phyloP scores from a whole-genome alignment of 352 stramenopile genomes.

The Aphanomyces invadans region DNA sequence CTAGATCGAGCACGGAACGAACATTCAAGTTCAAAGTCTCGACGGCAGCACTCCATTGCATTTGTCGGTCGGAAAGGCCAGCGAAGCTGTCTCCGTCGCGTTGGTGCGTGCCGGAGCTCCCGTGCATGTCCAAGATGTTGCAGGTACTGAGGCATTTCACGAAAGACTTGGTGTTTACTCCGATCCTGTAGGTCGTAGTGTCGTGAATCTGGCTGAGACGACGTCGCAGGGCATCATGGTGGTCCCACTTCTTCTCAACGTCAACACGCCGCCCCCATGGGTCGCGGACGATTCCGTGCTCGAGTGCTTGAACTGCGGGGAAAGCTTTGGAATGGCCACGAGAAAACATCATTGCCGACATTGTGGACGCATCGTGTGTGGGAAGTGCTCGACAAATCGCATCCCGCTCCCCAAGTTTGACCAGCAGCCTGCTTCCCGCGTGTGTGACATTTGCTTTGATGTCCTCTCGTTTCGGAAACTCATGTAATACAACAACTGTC shows the following conservation, averaged over 20 bases:
- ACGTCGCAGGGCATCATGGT: constrained; percentile 75
- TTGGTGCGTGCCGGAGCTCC: constrained; percentile 67
- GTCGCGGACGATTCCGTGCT: constrained; percentile 57
- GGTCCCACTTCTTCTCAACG: constrained; percentile 71
- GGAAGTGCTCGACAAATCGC: constrained; percentile 81
- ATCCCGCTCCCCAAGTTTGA: constrained; percentile 82
- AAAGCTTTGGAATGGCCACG: constrained; percentile 70
- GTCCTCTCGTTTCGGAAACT: constrained; percentile 75
- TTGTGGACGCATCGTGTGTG: constrained; percentile 75
- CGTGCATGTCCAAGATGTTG: constrained; percentile 72
- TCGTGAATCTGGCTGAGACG: constrained; percentile 75
- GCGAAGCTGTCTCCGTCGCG: constrained; percentile 57
- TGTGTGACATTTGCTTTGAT: constrained; percentile 81
- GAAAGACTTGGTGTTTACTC: not conserved
- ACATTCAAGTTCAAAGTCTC: constrained; percentile 73
- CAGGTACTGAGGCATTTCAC: constrained; percentile 27
- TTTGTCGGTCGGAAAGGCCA: constrained; percentile 63
- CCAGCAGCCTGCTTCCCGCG: constrained; percentile 50
- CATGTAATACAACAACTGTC: constrained; percentile 32
- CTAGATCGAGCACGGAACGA: constrained; percentile 71
- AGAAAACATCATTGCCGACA: constrained; percentile 79
- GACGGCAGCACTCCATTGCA: constrained; percentile 80
- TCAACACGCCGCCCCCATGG: constrained; percentile 51
- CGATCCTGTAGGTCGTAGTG: constrained; percentile 33
- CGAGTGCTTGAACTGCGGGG: constrained; percentile 68